Base-by-base conservation (phyloP, 306 rosid species). In the Dicorynia guianensis region DNA sequence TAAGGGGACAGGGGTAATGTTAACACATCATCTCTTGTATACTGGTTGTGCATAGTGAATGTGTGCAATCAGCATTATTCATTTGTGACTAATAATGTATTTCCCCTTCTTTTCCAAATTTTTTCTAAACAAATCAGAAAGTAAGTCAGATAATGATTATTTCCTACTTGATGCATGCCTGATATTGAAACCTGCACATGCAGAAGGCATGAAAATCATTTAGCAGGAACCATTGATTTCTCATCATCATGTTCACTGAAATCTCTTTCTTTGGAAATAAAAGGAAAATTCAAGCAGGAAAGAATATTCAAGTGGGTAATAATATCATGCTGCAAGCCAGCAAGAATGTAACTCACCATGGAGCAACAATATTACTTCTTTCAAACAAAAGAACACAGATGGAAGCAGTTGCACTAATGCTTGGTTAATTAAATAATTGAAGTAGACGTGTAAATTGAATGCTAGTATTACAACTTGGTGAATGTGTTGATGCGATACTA, bases 231-330 rank as follows among this genome's bases (percentile, higher is more conserved):
- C 34, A 50, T 52, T 57, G 38, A 54, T 8, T 69, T 53, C 19
- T 54, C 52, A 53, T 69, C 63, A 69, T 53, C 40, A 39, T 55
- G 64, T 70, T 25, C 20, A 5, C 12, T 8, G 39, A 25, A 19
- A 3, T 34, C 38, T 17, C 43, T 36, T 14, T 17, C 6, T 9
- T 6, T 39, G 11, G 12, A 40, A 17, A 9, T 14, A 34, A 14
- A 12, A 11, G 5, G 2, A 40, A 10, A 40, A 6, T 40, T 6
- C 46, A 40, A 46, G 3, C 15, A 46, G 5, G 15, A 46, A 11
- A 12, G 15, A 46, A 11, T 11, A 46, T 3, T 9, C 46, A 40
- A 25, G 30, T 40, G 44, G 44, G 9, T 5, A 6, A 6, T 40
- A 40, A 40, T 40, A 40, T 0, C 44, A 40, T 6, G 44, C 1